Base-by-base conservation (phyloP, 768 basidiomycete species). In the Phylloporus arenicola region DNA sequence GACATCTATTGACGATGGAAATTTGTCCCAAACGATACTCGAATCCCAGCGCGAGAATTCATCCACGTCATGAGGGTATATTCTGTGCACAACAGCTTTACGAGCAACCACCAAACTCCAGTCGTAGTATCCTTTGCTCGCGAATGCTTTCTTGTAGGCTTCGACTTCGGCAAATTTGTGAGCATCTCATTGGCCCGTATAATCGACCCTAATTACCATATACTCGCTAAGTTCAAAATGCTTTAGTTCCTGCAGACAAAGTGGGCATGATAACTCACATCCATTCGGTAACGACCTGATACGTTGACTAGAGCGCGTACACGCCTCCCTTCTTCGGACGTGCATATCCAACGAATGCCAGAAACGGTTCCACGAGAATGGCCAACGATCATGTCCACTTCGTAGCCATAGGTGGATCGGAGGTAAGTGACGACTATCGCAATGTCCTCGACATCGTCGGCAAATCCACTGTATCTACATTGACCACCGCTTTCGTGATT, bases 351-450 rank as follows among this genome's bases (percentile, higher is more conserved):
- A 50, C 75, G 71, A 61, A 85, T 78, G 0, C 74, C 78, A 17
- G 77, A 79, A n/a, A 90, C 64, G 20, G 83, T 80, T 7, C 85
- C 89, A 31, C 87, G 81, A 14, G 88, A 92, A 65, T 92, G 90
- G 2, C 83, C 88, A 6, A 92, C 77, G 34, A 92, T 63, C 47
- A 86, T 66, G 59, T 84, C 83, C 43, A 89, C 68, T 30, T 75
- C 69, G 64, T 92, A 92, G 2, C 85, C 86, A 56, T 80, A 81
- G 24, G 65, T 69, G 7, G 55, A 59, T 50, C 77, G 76, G 20
- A 92, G 75, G 61, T 83, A 79, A 35, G 75, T 72, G 22, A 83
- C 84, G 9, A 88, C 86, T 2, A 73, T 75, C 47, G 76, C 65
- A 30, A 92, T 69, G 65, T 92, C 90, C 53, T 77, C 72, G 3